A percentile compares a stretch with the other conserved stretches of the same genome.
Evolutionary conservation across 768 basidiomycete genomes (phyloP).

Genomic region (Phanerochaete carnosa): DNA sequence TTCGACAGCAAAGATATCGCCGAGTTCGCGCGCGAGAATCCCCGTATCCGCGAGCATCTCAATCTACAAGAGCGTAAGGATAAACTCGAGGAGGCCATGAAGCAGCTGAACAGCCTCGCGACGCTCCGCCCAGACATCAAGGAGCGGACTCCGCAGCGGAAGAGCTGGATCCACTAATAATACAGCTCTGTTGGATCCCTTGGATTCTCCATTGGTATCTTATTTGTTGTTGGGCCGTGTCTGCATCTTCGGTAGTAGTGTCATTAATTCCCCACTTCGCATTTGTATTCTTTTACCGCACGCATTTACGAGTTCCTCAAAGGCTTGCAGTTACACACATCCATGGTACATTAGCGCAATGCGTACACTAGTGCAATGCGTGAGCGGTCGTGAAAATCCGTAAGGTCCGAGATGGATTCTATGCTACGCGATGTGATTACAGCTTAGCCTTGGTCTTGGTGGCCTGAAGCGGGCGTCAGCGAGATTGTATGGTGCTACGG

Average conservation of each 20-base stretch:
- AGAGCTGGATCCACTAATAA: too few relatives aligned
- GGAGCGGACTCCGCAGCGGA: conserved; percentile 67
- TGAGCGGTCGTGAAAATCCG: neutral
- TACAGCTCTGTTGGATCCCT: neutral
- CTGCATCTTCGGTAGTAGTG: neutral
- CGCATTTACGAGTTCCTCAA: neutral
- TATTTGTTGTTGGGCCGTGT: neutral
- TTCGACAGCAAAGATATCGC: conserved; percentile 88
- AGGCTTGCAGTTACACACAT: neutral
- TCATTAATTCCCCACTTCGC: conserved; percentile 7
- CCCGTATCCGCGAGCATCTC: conserved; percentile 78
- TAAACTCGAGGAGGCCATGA: conserved; percentile 97
- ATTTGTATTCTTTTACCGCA: neutral
- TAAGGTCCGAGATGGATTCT: neutral
- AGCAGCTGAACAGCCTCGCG: conserved; percentile 88
- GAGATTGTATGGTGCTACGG: neutral
- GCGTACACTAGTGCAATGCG: neutral
- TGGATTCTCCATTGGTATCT: neutral
- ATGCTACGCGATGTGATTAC: conserved; percentile 21
- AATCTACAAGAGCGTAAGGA: conserved; percentile 97
- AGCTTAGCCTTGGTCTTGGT: conserved; percentile 41
- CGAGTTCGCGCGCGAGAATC: conserved; percentile 95
- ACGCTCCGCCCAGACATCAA: conserved; percentile 77
- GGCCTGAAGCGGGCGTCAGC: conserved; percentile 17
- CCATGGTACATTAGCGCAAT: neutral